Percentiles rank a stretch among this genome's conserved stretches.
Evolutionary conservation across 192 early-diverging fungal genomes (phyloP).

Genomic region (Funneliformis geosporum): DNA sequence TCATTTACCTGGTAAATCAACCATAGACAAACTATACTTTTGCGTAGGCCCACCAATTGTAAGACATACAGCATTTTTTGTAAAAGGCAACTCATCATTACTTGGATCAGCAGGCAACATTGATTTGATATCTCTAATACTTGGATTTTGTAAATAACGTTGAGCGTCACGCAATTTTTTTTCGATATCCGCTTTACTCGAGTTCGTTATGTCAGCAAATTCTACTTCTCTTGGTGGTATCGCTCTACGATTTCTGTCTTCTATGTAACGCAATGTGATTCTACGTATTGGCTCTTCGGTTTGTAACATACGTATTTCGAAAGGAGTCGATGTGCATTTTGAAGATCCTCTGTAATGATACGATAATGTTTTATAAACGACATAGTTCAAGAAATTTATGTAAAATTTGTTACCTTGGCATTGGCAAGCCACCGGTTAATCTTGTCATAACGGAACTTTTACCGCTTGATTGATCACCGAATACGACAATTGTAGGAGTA

Average conservation of each 20-base stretch:
- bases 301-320: constrained; percentile 1
- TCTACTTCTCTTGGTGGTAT: not conserved
- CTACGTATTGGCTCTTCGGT: not conserved
- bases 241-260: not conserved
- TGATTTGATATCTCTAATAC: not conserved
- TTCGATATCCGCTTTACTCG: not conserved
- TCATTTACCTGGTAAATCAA: not conserved
- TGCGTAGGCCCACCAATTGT: not conserved
- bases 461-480: too few species aligned
- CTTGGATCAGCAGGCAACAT: not conserved
- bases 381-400: too few species aligned
- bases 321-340: too few species aligned
- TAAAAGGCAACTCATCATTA: not conserved
- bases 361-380: too few species aligned
- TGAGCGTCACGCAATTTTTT: not conserved
- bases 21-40: not conserved
- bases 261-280: not conserved
- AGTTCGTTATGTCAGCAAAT: not conserved
- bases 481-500: too few species aligned
- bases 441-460: too few species aligned
- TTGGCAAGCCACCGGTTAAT: too few species aligned
- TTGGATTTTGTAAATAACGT: not conserved
- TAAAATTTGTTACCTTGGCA: not conserved
- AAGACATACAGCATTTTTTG: not conserved
- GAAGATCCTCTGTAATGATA: too few species aligned